Evolutionary conservation across 805 yeast species (phyloP).

Genomic region (Lipomyces spencermartinsiae): DNA sequence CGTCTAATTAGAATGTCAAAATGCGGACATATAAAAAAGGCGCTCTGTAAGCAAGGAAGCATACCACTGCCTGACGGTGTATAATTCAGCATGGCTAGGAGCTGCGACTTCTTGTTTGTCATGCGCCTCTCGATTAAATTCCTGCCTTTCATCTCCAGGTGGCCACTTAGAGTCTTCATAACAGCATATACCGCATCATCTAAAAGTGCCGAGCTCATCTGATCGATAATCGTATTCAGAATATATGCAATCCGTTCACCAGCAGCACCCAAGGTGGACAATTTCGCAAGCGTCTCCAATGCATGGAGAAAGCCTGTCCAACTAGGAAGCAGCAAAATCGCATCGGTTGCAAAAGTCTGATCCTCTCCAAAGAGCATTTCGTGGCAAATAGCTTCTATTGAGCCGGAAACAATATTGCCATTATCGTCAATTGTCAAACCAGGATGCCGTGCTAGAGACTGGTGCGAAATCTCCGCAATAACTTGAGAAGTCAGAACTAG

Average conservation of each 20-base stretch:
- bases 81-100: slow-evolving; percentile 15
- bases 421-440: slow-evolving; percentile 58
- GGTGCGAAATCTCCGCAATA: not conserved
- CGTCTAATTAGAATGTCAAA: not conserved
- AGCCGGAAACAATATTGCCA: slow-evolving; percentile 58
- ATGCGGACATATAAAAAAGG: not conserved
- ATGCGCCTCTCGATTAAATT: slow-evolving; percentile 9
- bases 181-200: slow-evolving; percentile 15
- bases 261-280: slow-evolving; percentile 40
- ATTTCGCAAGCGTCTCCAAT: slow-evolving; percentile 54
- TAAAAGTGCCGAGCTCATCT: slow-evolving; percentile 26
- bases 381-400: slow-evolving; percentile 79
- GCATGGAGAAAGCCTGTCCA: slow-evolving; percentile 56
- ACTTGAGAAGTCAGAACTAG: not conserved
- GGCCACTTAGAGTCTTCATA: slow-evolving; percentile 10
- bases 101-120: slow-evolving; percentile 10
- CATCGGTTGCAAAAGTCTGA: slow-evolving; percentile 50
- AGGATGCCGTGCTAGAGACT: slow-evolving; percentile 60
- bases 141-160: not conserved
- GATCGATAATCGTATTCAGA: slow-evolving; percentile 10
- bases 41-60: not conserved
- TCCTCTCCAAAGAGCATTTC: slow-evolving; percentile 64
- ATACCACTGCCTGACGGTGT: not conserved
- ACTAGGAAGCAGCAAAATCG: slow-evolving; percentile 62
- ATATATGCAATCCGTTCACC: slow-evolving; percentile 19